These are phyloP conservation scores for Tetrahymena borealis DNA, from an alignment of 73 alveolate genomes.

Conservation along the genomic window DNA sequence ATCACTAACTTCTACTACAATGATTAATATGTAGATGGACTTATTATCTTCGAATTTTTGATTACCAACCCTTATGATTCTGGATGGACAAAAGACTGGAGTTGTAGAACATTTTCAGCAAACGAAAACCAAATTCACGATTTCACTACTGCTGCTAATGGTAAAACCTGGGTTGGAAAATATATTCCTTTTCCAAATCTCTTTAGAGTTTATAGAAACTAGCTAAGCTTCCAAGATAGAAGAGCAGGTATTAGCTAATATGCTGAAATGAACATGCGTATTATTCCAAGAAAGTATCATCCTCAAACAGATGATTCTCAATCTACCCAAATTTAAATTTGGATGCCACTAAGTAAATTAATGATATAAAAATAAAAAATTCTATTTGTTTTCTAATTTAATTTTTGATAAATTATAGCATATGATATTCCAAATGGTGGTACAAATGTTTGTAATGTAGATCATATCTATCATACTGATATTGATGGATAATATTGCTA, in stretches of 20 bases:
- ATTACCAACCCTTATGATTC: slow-evolving; percentile 4
- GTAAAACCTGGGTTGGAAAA: slow-evolving; percentile 41
- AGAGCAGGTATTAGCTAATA: slow-evolving; percentile 28
- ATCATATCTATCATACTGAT: slow-evolving; percentile 20
- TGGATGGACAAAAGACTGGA: slow-evolving; percentile 32
- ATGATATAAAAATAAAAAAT: not conserved
- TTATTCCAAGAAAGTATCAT: slow-evolving; percentile 19
- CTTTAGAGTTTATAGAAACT: slow-evolving; percentile 35
- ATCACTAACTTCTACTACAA: slow-evolving; percentile 1
- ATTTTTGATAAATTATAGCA: too few species aligned
- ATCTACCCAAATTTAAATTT: slow-evolving; percentile 10
- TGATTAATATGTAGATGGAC: slow-evolving; percentile 7
- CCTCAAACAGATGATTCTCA: slow-evolving; percentile 21
- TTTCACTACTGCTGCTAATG: not conserved
- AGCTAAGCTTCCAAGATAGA: slow-evolving; percentile 16
- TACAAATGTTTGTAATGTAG: slow-evolving; percentile 3
- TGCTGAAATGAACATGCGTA: slow-evolving; percentile 41
- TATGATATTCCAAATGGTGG: slow-evolving; percentile 44
- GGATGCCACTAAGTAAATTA: slow-evolving; percentile 16
- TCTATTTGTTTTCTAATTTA: not conserved
- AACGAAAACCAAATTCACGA: slow-evolving; percentile 1
- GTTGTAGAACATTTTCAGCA: slow-evolving; percentile 9
- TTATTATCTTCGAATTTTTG: slow-evolving; percentile 13
- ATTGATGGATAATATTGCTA: slow-evolving; percentile 18
- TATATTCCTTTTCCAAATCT: slow-evolving; percentile 12